phyloP scores from a whole-genome alignment of 2,329 filamentous ascomycete species.

The Rutstroemia sp. region DNA sequence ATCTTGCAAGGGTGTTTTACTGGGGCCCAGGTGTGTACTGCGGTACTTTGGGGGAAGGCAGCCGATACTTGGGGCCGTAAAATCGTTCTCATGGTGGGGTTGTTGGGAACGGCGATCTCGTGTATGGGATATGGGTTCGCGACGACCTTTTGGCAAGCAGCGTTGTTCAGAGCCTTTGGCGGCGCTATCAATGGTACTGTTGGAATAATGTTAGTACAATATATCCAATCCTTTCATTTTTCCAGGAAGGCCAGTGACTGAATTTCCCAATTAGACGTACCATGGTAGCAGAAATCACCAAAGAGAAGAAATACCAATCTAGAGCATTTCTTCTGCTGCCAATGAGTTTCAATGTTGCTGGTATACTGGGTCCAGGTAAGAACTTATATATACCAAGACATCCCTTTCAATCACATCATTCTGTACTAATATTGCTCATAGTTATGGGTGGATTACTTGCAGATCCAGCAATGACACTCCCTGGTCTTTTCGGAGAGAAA shows the following conservation, averaged over 20 bases:
- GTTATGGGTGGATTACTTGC: slow-evolving; percentile 36
- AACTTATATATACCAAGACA: neutral
- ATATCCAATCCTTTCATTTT: neutral
- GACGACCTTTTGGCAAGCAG: slow-evolving; percentile 60
- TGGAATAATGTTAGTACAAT: slow-evolving; percentile 58
- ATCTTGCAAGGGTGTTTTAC: slow-evolving; percentile 74
- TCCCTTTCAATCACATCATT: neutral
- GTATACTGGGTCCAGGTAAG: slow-evolving; percentile 48
- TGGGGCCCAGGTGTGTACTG: slow-evolving; percentile 73
- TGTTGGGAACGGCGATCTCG: slow-evolving; percentile 56
- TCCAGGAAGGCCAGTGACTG: neutral
- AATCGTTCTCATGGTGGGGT: slow-evolving; percentile 68
- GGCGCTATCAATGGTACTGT: slow-evolving; percentile 70
- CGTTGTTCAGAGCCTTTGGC: slow-evolving; percentile 64
- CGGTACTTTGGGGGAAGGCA: slow-evolving; percentile 72
- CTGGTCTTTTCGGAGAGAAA: slow-evolving; percentile 28
- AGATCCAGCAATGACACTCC: slow-evolving; percentile 33
- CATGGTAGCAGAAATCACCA: slow-evolving; percentile 63
- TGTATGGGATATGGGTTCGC: slow-evolving; percentile 64
- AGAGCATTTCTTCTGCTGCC: slow-evolving; percentile 36
- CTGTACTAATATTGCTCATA: slow-evolving; percentile 8
- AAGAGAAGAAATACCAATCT: slow-evolving; percentile 53
- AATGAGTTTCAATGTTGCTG: slow-evolving; percentile 60
- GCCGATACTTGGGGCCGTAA: slow-evolving; percentile 65
- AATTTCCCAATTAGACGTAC: slow-evolving; percentile 44